Conservation (phyloP, 2,329 filamentous ascomycete genomes). For the Ceratocystis eucalypticola region DNA sequence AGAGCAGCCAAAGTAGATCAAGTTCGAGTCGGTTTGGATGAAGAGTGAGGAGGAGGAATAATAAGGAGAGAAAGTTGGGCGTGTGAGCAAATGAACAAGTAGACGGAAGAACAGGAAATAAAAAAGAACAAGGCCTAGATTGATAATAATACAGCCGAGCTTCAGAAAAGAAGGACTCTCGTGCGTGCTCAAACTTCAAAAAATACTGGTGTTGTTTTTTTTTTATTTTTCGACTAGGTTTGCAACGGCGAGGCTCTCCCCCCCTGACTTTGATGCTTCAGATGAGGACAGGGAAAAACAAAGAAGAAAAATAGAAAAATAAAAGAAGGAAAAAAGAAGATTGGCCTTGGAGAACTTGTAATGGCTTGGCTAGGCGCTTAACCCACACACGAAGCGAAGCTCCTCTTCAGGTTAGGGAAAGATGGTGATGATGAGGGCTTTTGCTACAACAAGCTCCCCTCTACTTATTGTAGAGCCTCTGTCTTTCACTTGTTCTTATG, state of each 20-base stretch:
- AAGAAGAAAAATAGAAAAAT: background rate
- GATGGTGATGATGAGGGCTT: background rate
- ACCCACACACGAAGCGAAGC: background rate
- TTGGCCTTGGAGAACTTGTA: background rate
- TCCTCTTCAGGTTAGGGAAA: background rate
- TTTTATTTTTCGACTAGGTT: constrained; percentile 6
- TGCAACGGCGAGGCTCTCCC: constrained; percentile 1
- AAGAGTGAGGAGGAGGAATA: background rate
- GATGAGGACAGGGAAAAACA: constrained; percentile 4
- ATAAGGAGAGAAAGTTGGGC: background rate
- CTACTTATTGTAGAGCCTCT: background rate
- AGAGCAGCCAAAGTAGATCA: background rate
- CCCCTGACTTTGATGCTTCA: constrained; percentile 11
- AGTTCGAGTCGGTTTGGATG: background rate
- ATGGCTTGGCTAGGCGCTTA: constrained; percentile 16
- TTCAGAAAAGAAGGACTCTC: background rate
- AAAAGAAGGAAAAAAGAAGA: background rate
- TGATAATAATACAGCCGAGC: background rate
- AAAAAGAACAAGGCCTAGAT: constrained; percentile 4
- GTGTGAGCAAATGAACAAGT: background rate
- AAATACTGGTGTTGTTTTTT: background rate
- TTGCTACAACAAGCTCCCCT: background rate
- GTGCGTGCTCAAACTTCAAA: constrained; percentile 5
- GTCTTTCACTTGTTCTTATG: background rate
- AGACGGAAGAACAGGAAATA: background rate